Base-by-base conservation (phyloP, 2,329 filamentous ascomycete genomes). In the Ustilaginoidea virens region DNA sequence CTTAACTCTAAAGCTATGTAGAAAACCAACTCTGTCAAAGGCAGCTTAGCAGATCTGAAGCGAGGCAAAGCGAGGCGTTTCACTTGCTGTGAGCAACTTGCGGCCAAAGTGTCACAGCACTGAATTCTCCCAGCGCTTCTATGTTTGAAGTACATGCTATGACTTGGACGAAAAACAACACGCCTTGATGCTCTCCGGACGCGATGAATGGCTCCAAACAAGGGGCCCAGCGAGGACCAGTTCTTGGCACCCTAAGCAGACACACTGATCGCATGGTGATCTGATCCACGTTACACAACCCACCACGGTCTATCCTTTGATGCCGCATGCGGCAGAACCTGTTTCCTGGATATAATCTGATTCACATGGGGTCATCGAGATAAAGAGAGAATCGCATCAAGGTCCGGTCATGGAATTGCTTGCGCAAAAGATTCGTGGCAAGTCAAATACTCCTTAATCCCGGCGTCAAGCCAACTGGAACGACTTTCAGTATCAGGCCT, bases 301-400 rank as follows among this genome's bases (percentile, higher is more conserved):
- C 27, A 22, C 22, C 29, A 27, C 13, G 25, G 27, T 20, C 18
- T 29, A 28, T 16, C 25, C 31, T 40, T 42, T 35, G 36, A 37
- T 27, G 33, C 33, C 32, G 36, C 25, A 39, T 37, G 35, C 29
- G 38, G 38, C 39, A 33, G 14, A 23, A 25, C 18, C 22, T 12
- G 23, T 6, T 25, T 21, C 28, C 24, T 35, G 18, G 14, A 14
- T 26, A 21, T 22, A n/a, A 13, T 20, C 14, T 30, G 25, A 19
- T 30, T 25, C 22, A 20, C 25, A 22, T 15, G 13, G n/a, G 14
- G n/a, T n/a, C n/a, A n/a, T n/a, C n/a, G n/a, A n/a, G n/a, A n/a
- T n/a, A n/a, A n/a, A n/a, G n/a, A n/a, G n/a, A n/a, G n/a, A n/a
- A n/a, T n/a, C n/a, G n/a, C n/a, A n/a, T n/a, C n/a, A 5, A 9